Conservation (phyloP, 768 basidiomycete species). For the Tephrocybe sp. region DNA sequence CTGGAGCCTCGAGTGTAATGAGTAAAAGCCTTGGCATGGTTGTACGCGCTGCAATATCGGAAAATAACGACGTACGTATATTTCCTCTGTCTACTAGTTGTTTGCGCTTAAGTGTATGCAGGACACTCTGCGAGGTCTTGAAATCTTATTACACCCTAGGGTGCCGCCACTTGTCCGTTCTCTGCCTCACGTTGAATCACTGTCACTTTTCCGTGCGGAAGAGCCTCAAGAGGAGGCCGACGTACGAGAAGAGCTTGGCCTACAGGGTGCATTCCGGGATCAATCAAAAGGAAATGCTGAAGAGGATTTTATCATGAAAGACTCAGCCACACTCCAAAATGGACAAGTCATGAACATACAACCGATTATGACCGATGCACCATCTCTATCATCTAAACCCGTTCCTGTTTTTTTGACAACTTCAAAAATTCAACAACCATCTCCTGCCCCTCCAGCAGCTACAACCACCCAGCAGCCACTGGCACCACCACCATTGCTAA, state of each 20-base stretch:
- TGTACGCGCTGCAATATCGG: conserved; percentile 24
- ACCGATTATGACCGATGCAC: not conserved
- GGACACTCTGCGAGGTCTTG: conserved; percentile 40
- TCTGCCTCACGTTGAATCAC: conserved; percentile 58
- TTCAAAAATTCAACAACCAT: not conserved
- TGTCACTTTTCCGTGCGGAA: conserved; percentile 63
- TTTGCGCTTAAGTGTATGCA: not conserved
- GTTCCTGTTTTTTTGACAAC: not conserved
- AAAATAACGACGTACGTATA: conserved; percentile 9
- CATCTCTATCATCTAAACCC: not conserved
- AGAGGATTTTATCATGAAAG: conserved; percentile 28
- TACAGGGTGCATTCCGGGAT: conserved; percentile 24
- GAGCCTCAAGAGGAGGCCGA: conserved; percentile 64
- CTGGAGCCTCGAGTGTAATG: conserved; percentile 59
- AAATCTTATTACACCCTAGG: conserved; percentile 75
- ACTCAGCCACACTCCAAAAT: conserved; percentile 7
- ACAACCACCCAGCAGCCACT: not conserved
- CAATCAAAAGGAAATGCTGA: conserved; percentile 17
- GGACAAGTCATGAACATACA: not conserved
- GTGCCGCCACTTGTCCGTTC: conserved; percentile 74
- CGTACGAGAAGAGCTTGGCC: conserved; percentile 39
- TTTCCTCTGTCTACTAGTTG: no score
- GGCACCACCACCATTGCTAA: not conserved
- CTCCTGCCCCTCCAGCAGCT: no score
- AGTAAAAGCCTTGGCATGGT: conserved; percentile 62